Conservation (phyloP, 805 yeast species). For the Debaryomyces maramus region DNA sequence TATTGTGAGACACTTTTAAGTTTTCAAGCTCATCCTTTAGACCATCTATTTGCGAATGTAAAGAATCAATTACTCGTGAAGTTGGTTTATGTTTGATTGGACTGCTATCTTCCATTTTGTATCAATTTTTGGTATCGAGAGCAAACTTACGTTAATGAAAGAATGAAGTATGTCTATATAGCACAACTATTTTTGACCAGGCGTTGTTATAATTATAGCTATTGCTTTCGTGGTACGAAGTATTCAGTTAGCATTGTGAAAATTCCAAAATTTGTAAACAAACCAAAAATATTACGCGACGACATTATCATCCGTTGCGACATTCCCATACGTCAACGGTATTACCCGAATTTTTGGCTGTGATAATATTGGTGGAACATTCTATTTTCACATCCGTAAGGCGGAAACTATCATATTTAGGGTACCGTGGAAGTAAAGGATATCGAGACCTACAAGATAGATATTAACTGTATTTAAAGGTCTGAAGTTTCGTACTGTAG, state of each 20-base stretch:
- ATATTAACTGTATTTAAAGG: too few relatives aligned
- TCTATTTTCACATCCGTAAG: too few relatives aligned
- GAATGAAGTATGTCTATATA: too few relatives aligned
- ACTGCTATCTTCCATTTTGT: constrained; percentile 20
- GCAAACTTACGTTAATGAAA: too few relatives aligned
- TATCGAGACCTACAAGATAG: too few relatives aligned
- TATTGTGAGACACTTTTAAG: constrained; percentile 41
- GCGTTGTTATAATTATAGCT: too few relatives aligned
- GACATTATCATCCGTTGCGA: constrained; percentile 1
- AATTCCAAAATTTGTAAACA: constrained; percentile 3
- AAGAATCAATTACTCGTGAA: constrained; percentile 49
- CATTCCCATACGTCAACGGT: too few relatives aligned
- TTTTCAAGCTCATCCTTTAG: constrained; percentile 47
- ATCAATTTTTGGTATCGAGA: not conserved
- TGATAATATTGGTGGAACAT: constrained; percentile 6
- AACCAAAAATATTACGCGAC: not conserved
- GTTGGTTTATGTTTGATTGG: constrained; percentile 23
- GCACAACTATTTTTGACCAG: too few relatives aligned
- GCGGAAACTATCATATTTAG: too few relatives aligned
- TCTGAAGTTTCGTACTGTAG: too few relatives aligned
- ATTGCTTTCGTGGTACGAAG: too few relatives aligned
- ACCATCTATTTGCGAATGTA: constrained; percentile 46
- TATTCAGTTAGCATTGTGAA: constrained; percentile 1
- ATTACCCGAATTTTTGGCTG: not conserved
- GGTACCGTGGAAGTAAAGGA: too few relatives aligned